These are phyloP conservation scores for Thalassiosira profunda DNA, from an alignment of 108 stramenopile species.

Conservation along the genomic window DNA sequence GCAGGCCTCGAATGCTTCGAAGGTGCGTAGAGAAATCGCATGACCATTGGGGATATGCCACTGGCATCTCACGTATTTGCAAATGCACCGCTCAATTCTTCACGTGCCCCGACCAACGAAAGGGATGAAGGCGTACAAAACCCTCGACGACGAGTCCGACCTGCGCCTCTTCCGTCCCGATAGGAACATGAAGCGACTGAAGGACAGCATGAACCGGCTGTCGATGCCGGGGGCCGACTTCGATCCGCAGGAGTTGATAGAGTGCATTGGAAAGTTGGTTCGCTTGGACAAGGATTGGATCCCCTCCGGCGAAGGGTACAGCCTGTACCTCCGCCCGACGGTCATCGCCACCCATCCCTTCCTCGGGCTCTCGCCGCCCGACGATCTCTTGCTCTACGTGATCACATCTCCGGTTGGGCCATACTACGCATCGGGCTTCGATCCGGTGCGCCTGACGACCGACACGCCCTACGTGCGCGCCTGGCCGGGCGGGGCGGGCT, in stretches of 20 bases:
- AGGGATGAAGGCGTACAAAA: conserved; percentile 88
- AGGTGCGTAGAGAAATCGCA: conserved; percentile 45
- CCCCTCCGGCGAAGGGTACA: conserved; percentile 95
- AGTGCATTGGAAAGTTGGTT: conserved; percentile 81
- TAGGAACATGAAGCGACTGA: conserved; percentile 87
- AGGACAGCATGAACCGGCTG: conserved; percentile 80
- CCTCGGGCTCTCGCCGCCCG: conserved; percentile 79
- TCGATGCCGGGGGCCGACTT: conserved; percentile 87
- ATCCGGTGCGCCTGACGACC: conserved; percentile 88
- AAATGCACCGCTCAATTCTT: neutral
- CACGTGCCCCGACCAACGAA: neutral
- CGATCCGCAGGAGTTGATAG: conserved; percentile 70
- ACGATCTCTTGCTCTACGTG: conserved; percentile 73
- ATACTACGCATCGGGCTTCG: conserved; percentile 94
- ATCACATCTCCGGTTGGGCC: conserved; percentile 95
- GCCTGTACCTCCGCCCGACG: conserved; percentile 97
- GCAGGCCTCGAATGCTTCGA: conserved; percentile 93
- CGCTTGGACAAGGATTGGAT: conserved; percentile 92
- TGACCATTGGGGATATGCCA: conserved; percentile 26
- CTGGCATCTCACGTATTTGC: neutral
- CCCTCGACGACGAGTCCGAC: conserved; percentile 38
- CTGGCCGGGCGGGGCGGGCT: conserved; percentile 97
- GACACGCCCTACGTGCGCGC: conserved; percentile 92
- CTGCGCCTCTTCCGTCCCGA: conserved; percentile 94
- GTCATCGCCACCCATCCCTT: conserved; percentile 92